Base-by-base conservation (phyloP, 78 protist species). In the Dictyostelium citrinum region DNA sequence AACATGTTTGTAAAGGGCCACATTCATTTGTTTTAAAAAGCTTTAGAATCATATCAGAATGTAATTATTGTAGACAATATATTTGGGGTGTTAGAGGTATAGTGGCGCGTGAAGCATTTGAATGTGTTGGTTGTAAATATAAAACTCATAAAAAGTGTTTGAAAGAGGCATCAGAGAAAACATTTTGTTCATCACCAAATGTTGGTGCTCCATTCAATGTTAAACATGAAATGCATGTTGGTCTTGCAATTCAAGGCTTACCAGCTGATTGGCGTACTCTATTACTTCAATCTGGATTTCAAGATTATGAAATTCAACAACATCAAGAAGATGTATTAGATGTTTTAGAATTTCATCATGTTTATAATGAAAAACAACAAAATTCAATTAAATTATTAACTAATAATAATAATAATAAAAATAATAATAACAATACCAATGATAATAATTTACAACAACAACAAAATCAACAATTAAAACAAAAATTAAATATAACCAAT, bases 161-260 rank as follows among this genome's bases (percentile, higher is more conserved):
- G 20, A 88, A 78, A n/a, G 35, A 37, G 14, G 93, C 93, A 3
- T 78, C 85, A 7, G 93, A 88, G 24, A n/a, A 33, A 22, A 45
- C 46, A 49, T 84, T 58, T 51, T 82, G 77, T 43, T 39, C 83
- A 8, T 49, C 95, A 27, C 90, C 90, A 8, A 77, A 76, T 49
- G 96, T 94, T 4, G 96, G 96, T 29, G 96, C 93, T 37, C 96
- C 96, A 71, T 94, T 88, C n/a, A 88, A 94, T 81, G 91, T 94
- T 31, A 90, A 94, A 78, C 96, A 94, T 67, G 95, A 94, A 39
- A 94, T 94, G 31, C 96, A 94, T 33, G 96, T 94, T 64, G 96
- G 92, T 29, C 43, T 94, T 71, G 96, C 95, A 8, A n/a, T 94
- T 5, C 90, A 79, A 68, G 96, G 96, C 43, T 81, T 94, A 20